phyloP scores from a whole-genome alignment of 345 rosid genomes.

The Cochlearia excelsa region DNA sequence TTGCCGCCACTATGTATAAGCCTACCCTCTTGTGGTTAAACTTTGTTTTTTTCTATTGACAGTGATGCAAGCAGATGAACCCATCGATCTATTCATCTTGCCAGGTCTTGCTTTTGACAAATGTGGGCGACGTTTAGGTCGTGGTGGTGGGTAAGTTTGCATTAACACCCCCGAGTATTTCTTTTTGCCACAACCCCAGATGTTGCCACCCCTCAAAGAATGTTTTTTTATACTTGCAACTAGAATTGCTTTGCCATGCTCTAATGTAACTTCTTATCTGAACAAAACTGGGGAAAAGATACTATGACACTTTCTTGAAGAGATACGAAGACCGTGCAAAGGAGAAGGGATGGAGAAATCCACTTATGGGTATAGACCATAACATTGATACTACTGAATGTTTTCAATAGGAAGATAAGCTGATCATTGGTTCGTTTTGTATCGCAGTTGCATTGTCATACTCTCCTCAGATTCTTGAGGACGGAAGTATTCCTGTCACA shows the following conservation, averaged over 20 bases:
- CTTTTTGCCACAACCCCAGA: background rate
- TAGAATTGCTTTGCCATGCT: background rate
- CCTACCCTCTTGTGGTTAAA: background rate
- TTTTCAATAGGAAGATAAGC: slow-evolving; percentile 9
- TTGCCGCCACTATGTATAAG: background rate
- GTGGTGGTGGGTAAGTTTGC: slow-evolving; percentile 86
- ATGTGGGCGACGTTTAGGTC: slow-evolving; percentile 89
- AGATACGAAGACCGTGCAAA: slow-evolving; percentile 68
- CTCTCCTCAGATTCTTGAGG: slow-evolving; percentile 75
- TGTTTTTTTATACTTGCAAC: slow-evolving; percentile 5
- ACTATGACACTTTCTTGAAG: slow-evolving; percentile 78
- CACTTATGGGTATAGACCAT: slow-evolving; percentile 59
- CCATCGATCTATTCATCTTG: slow-evolving; percentile 75
- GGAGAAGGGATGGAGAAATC: slow-evolving; percentile 67
- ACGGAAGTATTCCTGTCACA: slow-evolving; percentile 61
- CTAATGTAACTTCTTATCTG: slow-evolving; percentile 20
- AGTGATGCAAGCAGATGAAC: slow-evolving; percentile 78
- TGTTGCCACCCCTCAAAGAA: background rate
- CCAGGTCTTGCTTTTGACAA: slow-evolving; percentile 97
- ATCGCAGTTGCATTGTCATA: slow-evolving; percentile 87
- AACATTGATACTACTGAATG: background rate
- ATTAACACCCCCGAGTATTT: slow-evolving; percentile 1
- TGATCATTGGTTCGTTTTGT: background rate
- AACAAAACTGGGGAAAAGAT: slow-evolving; percentile 36
- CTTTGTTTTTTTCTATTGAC: slow-evolving; percentile 28